Base-by-base conservation (phyloP, 345 rosid species). In the Lenwebbia sp. region DNA sequence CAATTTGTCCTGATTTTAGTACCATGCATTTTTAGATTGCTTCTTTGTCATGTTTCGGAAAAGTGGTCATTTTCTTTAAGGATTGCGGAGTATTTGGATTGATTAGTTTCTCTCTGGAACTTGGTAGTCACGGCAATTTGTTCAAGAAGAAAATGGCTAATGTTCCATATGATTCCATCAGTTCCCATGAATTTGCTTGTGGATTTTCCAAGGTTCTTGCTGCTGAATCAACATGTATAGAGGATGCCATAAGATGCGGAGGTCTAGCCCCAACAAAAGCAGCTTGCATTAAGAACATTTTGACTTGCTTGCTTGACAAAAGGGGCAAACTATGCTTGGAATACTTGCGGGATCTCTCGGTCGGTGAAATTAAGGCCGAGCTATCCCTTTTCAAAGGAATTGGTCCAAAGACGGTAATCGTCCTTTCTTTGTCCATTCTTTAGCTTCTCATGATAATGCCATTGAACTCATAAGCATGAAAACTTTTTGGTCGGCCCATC, bases 211-310 rank as follows among this genome's bases (percentile, higher is more conserved):
- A 95, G 99, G 97, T 95, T 83, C 92, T 93, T 65, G 95, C 90
- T 50, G 96, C 98, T 84, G 97, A 95, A 62, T 33, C 91, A 2
- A 93, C 88, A 83, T 87, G 84, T 54, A 55, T 96, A 55, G 98
- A 96, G 90, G 84, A 84, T 90, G 95, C 96, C 41, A 96, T 96
- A 87, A 89, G 97, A 88, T 95, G 98, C 88, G 98, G 98, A 86
- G 99, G 99, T 83, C 90, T 96, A 88, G 98, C 99, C 10, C 97
- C 98, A 0, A 94, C 91, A 30, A 95, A 95, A 88, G 93, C 97
- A 33, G 87, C 95, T 22, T 95, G 97, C 86, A 94, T 96, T 60
- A 94, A 92, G 90, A 95, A 95, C 91, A 86, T 96, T 19, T 88
- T 95, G 86, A 90, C 52, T 85, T 89, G 91, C 84, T 90, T 96